phyloP scores from a whole-genome alignment of 1,284 basidiomycete species.

The Malassezia caprae region DNA sequence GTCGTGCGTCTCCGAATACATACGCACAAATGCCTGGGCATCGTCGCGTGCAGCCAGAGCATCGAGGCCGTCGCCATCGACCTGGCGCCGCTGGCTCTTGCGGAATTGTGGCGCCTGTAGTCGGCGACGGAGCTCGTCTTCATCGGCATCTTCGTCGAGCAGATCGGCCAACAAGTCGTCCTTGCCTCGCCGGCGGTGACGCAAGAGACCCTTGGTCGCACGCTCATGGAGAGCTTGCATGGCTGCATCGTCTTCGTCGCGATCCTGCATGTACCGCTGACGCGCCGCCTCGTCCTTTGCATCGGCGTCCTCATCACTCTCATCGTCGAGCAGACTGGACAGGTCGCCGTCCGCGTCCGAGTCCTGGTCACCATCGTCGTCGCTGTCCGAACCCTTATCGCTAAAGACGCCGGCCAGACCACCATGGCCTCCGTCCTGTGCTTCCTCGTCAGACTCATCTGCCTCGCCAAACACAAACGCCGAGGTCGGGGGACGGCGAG shows the following conservation, averaged over 20 bases:
- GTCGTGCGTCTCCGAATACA: slow-evolving; percentile 28
- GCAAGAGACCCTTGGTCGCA: slow-evolving; percentile 28
- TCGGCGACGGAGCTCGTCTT: slow-evolving; percentile 26
- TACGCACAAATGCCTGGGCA: slow-evolving; percentile 29
- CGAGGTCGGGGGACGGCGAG: neutral
- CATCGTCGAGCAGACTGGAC: slow-evolving; percentile 38
- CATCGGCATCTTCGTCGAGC: slow-evolving; percentile 43
- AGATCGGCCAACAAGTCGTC: slow-evolving; percentile 28
- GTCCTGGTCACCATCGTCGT: slow-evolving; percentile 25
- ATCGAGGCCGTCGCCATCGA: slow-evolving; percentile 33
- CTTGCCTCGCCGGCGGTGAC: slow-evolving; percentile 22
- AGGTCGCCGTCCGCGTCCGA: slow-evolving; percentile 36
- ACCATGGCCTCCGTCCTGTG: slow-evolving; percentile 22
- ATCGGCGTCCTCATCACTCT: slow-evolving; percentile 34
- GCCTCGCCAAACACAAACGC: slow-evolving; percentile 43
- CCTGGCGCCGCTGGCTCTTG: slow-evolving; percentile 29
- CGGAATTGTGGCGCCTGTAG: slow-evolving; percentile 21
- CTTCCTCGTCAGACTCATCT: slow-evolving; percentile 40
- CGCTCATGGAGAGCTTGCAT: slow-evolving; percentile 33
- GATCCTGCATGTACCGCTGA: slow-evolving; percentile 28
- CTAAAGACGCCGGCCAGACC: slow-evolving; percentile 37
- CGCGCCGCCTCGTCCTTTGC: slow-evolving; percentile 31
- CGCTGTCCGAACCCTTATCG: slow-evolving; percentile 21
- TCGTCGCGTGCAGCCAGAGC: slow-evolving; percentile 28
- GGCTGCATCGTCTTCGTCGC: slow-evolving; percentile 31